Conservation (phyloP, 2,329 filamentous ascomycete species). For the Fusarium sambucinum region DNA sequence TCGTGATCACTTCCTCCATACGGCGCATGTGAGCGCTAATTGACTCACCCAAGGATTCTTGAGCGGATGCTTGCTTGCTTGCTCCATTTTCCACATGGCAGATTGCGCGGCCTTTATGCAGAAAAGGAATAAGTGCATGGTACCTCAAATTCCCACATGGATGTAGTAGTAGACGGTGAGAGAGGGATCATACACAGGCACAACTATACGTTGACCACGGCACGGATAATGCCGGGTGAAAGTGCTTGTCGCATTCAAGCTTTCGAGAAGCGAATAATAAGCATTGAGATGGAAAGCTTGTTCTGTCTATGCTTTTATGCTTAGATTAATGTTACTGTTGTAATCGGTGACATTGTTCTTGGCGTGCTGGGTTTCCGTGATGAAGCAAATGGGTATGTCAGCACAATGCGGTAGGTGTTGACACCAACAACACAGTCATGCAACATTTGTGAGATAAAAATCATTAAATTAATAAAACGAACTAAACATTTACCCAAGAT, state of each 20-base stretch:
- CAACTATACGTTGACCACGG: neutral
- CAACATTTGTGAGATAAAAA: neutral
- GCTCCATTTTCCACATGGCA: neutral
- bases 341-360: constrained; percentile 11
- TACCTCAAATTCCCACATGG: neutral
- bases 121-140: neutral
- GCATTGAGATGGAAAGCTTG: constrained; percentile 24
- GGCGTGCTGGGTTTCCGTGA: neutral
- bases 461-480: too few relatives aligned
- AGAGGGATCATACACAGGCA: neutral
- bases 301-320: constrained; percentile 8
- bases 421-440: neutral
- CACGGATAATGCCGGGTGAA: constrained; percentile 11
- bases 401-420: neutral
- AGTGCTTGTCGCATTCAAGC: constrained; percentile 33
- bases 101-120: neutral
- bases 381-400: too few relatives aligned
- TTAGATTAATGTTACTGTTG: neutral
- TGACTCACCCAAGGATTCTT: neutral
- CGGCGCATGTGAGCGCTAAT: neutral
- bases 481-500: too few relatives aligned
- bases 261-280: constrained; percentile 15
- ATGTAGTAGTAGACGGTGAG: constrained; percentile 23
- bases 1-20: neutral
- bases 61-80: constrained; percentile 3